A percentile compares a stretch with the other conserved stretches of the same genome.
phyloP scores from a whole-genome alignment of 2,329 filamentous ascomycete genomes.

The Intubia oerlemansii region DNA sequence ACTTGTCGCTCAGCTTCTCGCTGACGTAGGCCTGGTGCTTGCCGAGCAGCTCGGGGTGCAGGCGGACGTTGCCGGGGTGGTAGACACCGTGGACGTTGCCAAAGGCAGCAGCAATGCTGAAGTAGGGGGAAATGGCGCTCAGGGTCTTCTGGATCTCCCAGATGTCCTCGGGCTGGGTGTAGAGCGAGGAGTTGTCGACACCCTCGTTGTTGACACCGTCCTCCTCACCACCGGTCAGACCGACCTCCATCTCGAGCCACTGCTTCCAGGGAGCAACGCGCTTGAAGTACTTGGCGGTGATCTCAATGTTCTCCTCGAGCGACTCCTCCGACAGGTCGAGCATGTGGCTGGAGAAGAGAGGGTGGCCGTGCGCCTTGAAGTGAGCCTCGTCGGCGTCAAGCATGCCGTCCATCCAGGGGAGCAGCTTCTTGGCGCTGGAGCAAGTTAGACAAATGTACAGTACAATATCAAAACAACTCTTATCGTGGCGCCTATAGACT shows the following conservation, averaged over 20 bases:
- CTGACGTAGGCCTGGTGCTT: conserved; percentile 93
- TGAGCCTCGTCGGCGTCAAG: conserved; percentile 82
- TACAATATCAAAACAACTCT: neutral
- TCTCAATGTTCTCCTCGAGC: conserved; percentile 77
- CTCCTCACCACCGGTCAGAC: conserved; percentile 46
- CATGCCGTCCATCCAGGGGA: conserved; percentile 95
- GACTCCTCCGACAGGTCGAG: conserved; percentile 90
- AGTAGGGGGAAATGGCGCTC: conserved; percentile 74
- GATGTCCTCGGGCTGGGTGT: conserved; percentile 96
- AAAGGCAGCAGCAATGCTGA: conserved; percentile 95
- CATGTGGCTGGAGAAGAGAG: conserved; percentile 88
- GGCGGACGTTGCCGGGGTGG: conserved; percentile 57
- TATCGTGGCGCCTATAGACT: no score
- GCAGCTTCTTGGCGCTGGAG: conserved; percentile 79
- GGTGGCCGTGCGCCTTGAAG: conserved; percentile 84
- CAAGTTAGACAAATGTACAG: neutral
- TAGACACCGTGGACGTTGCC: conserved; percentile 99
- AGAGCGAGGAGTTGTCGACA: conserved; percentile 90
- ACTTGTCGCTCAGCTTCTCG: conserved; percentile 48
- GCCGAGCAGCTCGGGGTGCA: conserved; percentile 83
- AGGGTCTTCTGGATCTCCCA: conserved; percentile 78
- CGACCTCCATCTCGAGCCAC: conserved; percentile 95
- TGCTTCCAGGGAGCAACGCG: conserved; percentile 92
- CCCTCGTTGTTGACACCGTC: conserved; percentile 79
- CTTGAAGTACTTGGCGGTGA: conserved; percentile 84